Evolutionary conservation across 2,329 filamentous ascomycete genomes (phyloP).

Genomic region (Calonectria montana): DNA sequence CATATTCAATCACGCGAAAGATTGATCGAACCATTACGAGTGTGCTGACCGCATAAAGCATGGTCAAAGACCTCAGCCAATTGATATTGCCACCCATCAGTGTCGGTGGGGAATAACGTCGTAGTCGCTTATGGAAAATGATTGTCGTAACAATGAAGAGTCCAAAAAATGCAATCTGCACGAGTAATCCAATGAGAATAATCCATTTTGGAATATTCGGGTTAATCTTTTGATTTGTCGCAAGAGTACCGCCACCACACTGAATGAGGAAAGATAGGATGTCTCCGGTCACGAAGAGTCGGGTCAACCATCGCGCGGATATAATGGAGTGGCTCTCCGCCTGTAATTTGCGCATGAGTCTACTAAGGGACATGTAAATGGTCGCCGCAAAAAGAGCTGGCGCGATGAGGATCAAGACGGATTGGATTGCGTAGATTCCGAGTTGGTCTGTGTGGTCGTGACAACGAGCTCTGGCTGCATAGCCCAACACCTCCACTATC

Average conservation of each 20-base stretch:
- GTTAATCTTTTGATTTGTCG: not conserved
- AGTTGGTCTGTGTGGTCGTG: not conserved
- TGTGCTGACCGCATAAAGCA: not conserved
- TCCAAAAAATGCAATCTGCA: not conserved
- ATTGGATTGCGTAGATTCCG: not conserved
- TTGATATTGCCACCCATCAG: not conserved
- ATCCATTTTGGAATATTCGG: not conserved
- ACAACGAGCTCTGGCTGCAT: not conserved
- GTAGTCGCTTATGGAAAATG: not conserved
- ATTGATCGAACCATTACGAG: not conserved
- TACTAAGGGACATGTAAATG: conserved; percentile 2
- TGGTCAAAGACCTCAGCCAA: not conserved
- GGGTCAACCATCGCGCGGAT: not conserved
- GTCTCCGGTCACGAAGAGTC: not conserved
- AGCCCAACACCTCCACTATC: not conserved
- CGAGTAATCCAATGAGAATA: not conserved
- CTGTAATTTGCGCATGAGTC: not conserved
- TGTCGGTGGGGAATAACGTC: not conserved
- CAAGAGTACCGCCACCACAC: not conserved
- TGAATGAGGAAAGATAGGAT: not conserved
- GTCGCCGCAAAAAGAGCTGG: not conserved
- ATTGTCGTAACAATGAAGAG: not conserved
- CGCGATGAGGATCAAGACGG: not conserved
- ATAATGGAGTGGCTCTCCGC: not conserved
- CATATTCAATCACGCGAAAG: conserved; percentile 59